Percentiles rank a stretch among this genome's conserved stretches.
phyloP scores from a whole-genome alignment of 2,329 filamentous ascomycete species.

The Monilinia fructicola region DNA sequence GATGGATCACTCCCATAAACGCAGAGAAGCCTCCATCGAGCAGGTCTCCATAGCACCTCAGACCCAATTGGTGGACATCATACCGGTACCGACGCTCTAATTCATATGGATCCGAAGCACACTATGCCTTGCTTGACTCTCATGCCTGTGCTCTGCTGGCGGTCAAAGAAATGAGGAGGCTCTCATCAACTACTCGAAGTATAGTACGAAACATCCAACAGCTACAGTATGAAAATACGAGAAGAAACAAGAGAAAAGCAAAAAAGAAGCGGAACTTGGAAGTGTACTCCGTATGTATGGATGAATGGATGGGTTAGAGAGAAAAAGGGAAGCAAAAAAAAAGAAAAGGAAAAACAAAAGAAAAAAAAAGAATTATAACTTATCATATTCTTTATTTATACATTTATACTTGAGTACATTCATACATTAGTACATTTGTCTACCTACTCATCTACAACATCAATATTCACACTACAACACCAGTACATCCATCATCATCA shows the following conservation, averaged over 20 bases:
- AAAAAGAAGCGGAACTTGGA: slow-evolving; percentile 16
- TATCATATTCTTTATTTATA: too few species aligned
- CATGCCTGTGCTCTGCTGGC: slow-evolving; percentile 23
- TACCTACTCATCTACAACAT: not conserved
- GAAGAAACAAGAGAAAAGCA: slow-evolving; percentile 5
- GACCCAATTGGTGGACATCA: slow-evolving; percentile 18
- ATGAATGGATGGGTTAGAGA: too few species aligned
- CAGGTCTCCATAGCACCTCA: slow-evolving; percentile 14
- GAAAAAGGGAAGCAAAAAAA: not conserved
- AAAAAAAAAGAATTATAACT: not conserved
- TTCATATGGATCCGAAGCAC: slow-evolving; percentile 17
- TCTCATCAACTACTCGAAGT: slow-evolving; percentile 18
- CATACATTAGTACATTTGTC: not conserved
- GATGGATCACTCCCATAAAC: slow-evolving; percentile 9
- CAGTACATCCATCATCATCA: not conserved
- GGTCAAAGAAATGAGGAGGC: slow-evolving; percentile 23
- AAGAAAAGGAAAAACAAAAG: not conserved
- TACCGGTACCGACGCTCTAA: slow-evolving; percentile 11
- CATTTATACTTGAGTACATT: not conserved
- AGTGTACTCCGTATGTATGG: too few species aligned
- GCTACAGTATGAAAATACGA: slow-evolving; percentile 13
- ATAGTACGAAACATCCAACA: slow-evolving; percentile 21
- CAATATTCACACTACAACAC: not conserved
- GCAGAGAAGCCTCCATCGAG: slow-evolving; percentile 14
- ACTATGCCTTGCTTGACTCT: slow-evolving; percentile 21